These are phyloP conservation scores for Porogramme epimiltina DNA, from an alignment of 1,284 basidiomycete species.

Conservation along the genomic window DNA sequence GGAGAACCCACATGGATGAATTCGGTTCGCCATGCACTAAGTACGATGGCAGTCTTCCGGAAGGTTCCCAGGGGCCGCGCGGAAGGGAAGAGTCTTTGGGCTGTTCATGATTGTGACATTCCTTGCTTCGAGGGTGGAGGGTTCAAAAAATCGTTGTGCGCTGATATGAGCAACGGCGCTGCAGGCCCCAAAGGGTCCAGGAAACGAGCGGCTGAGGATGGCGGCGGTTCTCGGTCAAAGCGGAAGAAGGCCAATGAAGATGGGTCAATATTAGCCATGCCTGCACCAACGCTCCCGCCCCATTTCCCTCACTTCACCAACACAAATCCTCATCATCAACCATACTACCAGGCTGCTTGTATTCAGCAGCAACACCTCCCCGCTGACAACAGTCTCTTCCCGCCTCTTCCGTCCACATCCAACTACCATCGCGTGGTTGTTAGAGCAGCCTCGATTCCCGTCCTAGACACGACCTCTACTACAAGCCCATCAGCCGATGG, in stretches of 20 bases:
- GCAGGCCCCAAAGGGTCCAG: constrained; percentile 10
- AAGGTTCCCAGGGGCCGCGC: constrained; percentile 68
- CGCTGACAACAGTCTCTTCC: constrained; percentile 64
- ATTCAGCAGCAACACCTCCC: constrained; percentile 42
- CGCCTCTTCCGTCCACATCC: constrained; percentile 58
- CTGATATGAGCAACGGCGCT: constrained; percentile 52
- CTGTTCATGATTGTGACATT: constrained; percentile 72
- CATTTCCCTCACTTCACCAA: constrained; percentile 52
- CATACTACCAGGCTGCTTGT: constrained; percentile 62
- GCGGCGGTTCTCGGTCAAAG: constrained; percentile 28
- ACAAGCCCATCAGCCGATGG: neutral
- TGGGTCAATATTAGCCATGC: constrained; percentile 25
- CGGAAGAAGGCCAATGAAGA: constrained; percentile 39
- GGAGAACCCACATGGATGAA: constrained; percentile 97
- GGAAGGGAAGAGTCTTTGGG: constrained; percentile 75
- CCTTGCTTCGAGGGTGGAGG: constrained; percentile 71
- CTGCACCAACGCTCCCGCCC: constrained; percentile 44
- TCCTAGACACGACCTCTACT: neutral
- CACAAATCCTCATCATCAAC: constrained; percentile 66
- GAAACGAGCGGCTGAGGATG: constrained; percentile 22
- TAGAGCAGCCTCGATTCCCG: constrained; percentile 29
- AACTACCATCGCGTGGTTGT: constrained; percentile 39
- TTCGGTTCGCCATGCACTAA: constrained; percentile 85
- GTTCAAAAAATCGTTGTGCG: constrained; percentile 70
- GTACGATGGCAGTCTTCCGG: constrained; percentile 79